phyloP scores from a whole-genome alignment of 2,329 filamentous ascomycete species.

The Penicillium janthinellum region DNA sequence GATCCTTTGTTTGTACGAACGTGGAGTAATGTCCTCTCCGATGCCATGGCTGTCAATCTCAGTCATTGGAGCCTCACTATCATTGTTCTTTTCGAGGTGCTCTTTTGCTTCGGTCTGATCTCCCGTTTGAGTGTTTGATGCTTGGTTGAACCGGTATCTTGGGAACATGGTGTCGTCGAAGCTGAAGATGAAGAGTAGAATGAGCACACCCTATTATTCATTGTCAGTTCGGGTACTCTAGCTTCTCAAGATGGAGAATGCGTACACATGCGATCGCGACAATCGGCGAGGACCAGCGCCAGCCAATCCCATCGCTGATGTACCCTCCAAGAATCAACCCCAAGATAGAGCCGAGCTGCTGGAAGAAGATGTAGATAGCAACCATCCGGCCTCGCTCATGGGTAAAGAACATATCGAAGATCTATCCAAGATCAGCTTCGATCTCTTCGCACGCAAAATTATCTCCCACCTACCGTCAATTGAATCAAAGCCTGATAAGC shows the following conservation, averaged over 20 bases:
- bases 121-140: not conserved
- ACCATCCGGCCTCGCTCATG: conserved; percentile 43
- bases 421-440: conserved; percentile 14
- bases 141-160: conserved; percentile 31
- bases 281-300: conserved; percentile 40
- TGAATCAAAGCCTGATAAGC: conserved; percentile 45
- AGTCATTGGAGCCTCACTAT: conserved; percentile 16
- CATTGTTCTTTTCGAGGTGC: conserved; percentile 4
- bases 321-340: conserved; percentile 42
- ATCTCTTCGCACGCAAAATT: not conserved
- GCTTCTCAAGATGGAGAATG: not conserved
- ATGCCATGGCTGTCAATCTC: conserved; percentile 19
- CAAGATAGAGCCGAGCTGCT: conserved; percentile 44
- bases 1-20: conserved; percentile 28
- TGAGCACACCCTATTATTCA: conserved; percentile 21
- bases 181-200: conserved; percentile 34
- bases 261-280: conserved; percentile 36
- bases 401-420: conserved; percentile 45
- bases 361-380: conserved; percentile 44
- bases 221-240: too few species aligned
- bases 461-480: conserved; percentile 31
- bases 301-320: conserved; percentile 38
- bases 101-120: not conserved
- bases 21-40: conserved; percentile 23
- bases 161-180: conserved; percentile 44